Evolutionary conservation across 768 basidiomycete genomes (phyloP).

Genomic region (Kwoniella sp.): DNA sequence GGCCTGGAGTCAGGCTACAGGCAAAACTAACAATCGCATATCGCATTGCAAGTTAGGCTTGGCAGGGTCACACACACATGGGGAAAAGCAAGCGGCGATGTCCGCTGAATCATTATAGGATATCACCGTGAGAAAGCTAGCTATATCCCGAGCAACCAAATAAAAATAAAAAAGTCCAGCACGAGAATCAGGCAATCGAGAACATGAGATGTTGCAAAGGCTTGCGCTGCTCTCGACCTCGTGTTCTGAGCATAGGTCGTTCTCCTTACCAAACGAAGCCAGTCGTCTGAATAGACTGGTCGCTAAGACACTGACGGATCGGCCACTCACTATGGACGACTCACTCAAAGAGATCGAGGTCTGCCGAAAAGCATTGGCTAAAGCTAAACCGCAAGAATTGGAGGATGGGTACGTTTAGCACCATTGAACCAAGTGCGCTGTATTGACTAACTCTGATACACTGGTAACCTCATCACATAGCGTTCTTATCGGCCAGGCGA

Average conservation of each 20-base stretch:
- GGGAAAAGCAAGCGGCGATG: not conserved
- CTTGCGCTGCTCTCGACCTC: too few species aligned
- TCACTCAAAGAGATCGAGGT: conserved; percentile 11
- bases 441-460: not conserved
- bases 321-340: not conserved
- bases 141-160: not conserved
- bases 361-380: conserved; percentile 22
- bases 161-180: not conserved
- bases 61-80: not conserved
- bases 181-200: too few species aligned
- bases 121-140: not conserved
- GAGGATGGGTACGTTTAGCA: conserved; percentile 11
- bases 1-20: too few species aligned
- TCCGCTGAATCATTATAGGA: not conserved
- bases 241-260: too few species aligned
- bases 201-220: too few species aligned
- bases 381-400: conserved; percentile 12
- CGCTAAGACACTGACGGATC: not conserved
- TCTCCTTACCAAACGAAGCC: too few species aligned
- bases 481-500: conserved; percentile 6
- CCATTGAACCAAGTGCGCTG: not conserved
- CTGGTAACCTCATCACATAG: conserved; percentile 5
- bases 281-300: too few species aligned
- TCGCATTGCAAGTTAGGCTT: not conserved
- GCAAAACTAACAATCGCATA: too few species aligned